These are phyloP conservation scores for Aristolochia fimbriata DNA, from an alignment of 164 flowering plant genomes.

Conservation along the genomic window DNA sequence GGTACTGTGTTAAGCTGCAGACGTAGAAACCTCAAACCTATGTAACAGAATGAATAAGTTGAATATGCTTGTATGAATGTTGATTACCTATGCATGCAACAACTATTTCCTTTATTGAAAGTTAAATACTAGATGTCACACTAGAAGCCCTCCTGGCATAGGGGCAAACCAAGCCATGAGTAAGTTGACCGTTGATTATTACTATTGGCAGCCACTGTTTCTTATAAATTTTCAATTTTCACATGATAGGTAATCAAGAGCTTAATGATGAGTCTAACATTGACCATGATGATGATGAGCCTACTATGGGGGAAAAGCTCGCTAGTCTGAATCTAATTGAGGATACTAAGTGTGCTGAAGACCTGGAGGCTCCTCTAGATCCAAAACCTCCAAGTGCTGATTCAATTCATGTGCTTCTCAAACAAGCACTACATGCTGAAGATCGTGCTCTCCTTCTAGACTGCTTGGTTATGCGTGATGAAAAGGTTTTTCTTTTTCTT, in stretches of 20 bases:
- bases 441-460: slow-evolving; percentile 69
- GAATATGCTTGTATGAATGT: no score
- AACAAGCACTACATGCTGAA: slow-evolving; percentile 87
- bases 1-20: no score
- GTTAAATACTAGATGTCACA: no score
- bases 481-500: slow-evolving; percentile 39
- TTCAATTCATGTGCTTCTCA: slow-evolving; percentile 75
- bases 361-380: slow-evolving; percentile 17
- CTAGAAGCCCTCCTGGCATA: no score
- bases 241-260: slow-evolving; percentile 19
- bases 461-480: slow-evolving; percentile 73
- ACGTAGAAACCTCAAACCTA: no score
- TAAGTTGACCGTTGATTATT: neutral
- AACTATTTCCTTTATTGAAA: no score
- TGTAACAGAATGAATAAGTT: no score
- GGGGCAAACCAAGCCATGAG: no score
- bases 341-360: slow-evolving; percentile 10
- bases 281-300: slow-evolving; percentile 48
- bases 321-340: slow-evolving; percentile 34
- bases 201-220: neutral
- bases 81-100: no score
- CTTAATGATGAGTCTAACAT: slow-evolving; percentile 19
- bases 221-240: neutral
- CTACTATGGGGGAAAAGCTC: slow-evolving; percentile 91
- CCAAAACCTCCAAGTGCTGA: slow-evolving; percentile 81